Conservation (phyloP, 305 asterid genomes). For the Solanum hybrid region DNA sequence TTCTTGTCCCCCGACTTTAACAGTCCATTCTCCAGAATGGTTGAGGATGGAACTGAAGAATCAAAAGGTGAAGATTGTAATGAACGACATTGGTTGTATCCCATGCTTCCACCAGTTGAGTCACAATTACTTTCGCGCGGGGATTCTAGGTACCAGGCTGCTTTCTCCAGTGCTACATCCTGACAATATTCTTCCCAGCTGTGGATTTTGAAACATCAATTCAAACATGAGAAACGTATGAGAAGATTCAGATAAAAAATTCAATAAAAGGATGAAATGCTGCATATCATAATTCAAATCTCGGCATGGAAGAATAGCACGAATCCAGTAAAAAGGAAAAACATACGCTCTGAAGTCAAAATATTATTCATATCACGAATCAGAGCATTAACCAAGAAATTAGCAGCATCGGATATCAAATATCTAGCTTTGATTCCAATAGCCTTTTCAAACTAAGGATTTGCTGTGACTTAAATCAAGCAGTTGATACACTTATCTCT, state of each 20-base stretch:
- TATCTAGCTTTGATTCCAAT: neutral
- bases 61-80: slow-evolving; percentile 16
- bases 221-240: neutral
- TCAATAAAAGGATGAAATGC: neutral
- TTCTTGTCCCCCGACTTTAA: neutral
- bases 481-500: neutral
- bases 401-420: neutral
- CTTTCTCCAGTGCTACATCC: slow-evolving; percentile 76
- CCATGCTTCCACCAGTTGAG: slow-evolving; percentile 17
- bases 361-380: neutral
- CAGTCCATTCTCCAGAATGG: neutral
- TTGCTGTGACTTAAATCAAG: neutral
- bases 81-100: slow-evolving; percentile 11
- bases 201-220: slow-evolving; percentile 10
- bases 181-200: slow-evolving; percentile 80
- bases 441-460: neutral
- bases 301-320: neutral
- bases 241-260: neutral
- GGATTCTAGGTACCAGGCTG: slow-evolving; percentile 57
- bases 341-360: neutral
- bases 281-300: neutral
- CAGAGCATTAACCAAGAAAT: neutral
- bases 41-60: slow-evolving; percentile 14
- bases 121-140: slow-evolving; percentile 17
- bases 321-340: neutral